Conservation (phyloP, 768 basidiomycete genomes). For the Auriscalpium microsporum region DNA sequence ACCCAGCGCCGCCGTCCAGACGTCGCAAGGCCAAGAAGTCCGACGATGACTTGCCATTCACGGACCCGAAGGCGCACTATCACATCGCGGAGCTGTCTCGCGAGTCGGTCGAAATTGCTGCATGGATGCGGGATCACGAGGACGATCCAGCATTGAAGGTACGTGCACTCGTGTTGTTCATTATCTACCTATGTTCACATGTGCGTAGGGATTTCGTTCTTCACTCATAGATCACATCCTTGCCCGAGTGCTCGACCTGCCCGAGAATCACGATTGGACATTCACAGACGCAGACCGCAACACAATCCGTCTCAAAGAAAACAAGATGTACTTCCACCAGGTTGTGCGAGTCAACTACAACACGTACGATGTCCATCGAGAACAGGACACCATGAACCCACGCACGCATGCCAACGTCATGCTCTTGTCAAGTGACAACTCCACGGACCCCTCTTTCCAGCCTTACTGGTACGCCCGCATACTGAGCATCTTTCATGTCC, state of each 20-base stretch:
- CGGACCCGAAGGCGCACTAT: background rate
- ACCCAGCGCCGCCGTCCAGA: too few species aligned
- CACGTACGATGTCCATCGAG: constrained; percentile 32
- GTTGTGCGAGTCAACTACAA: constrained; percentile 31
- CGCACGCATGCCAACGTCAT: constrained; percentile 8
- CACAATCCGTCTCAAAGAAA: constrained; percentile 9
- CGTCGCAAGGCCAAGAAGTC: background rate
- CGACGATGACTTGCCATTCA: background rate
- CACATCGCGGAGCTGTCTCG: background rate
- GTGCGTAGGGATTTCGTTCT: constrained; percentile 22
- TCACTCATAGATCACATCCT: constrained; percentile 25
- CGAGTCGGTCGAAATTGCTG: background rate
- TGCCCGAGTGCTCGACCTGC: constrained; percentile 16
- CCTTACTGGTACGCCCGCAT: background rate
- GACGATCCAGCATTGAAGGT: background rate
- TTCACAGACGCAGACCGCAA: constrained; percentile 15
- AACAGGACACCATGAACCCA: constrained; percentile 35
- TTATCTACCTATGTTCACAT: background rate
- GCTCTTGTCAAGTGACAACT: background rate
- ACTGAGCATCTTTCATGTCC: background rate
- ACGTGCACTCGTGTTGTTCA: background rate
- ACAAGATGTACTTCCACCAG: constrained; percentile 25
- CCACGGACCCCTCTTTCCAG: background rate
- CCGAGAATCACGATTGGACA: constrained; percentile 20
- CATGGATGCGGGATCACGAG: background rate